Conservation (phyloP, 768 basidiomycete species). For the Suillus luteus region DNA sequence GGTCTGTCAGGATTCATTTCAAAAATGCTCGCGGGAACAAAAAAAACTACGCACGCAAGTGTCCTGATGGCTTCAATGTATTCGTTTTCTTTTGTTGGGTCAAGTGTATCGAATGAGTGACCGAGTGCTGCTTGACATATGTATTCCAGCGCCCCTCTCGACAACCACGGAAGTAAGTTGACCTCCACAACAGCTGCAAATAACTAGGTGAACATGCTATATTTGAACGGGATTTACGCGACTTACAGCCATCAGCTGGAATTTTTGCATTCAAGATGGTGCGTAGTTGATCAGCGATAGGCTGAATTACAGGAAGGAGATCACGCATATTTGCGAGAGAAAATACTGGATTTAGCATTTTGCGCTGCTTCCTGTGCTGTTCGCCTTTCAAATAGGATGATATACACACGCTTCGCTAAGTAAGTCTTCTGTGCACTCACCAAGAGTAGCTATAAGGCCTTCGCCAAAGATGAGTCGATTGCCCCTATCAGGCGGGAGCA, state of each 20-base stretch:
- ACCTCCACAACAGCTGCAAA: slow-evolving; percentile 31
- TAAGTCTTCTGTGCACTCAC: slow-evolving; percentile 19
- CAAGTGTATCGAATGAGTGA: slow-evolving; percentile 34
- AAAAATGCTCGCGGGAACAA: neutral
- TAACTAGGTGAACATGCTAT: neutral
- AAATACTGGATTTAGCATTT: slow-evolving; percentile 37
- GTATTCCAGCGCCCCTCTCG: slow-evolving; percentile 38
- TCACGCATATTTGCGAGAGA: slow-evolving; percentile 33
- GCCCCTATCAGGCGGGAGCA: slow-evolving; percentile 16
- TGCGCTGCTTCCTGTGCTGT: slow-evolving; percentile 34
- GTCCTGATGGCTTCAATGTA: slow-evolving; percentile 33
- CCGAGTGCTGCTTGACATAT: slow-evolving; percentile 37
- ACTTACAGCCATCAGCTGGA: slow-evolving; percentile 26
- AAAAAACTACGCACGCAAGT: slow-evolving; percentile 29
- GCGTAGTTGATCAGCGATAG: slow-evolving; percentile 33
- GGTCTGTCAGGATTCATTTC: slow-evolving; percentile 22
- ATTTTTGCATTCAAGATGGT: slow-evolving; percentile 24
- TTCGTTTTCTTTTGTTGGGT: slow-evolving; percentile 25
- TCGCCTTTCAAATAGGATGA: slow-evolving; percentile 22
- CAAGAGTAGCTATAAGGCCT: slow-evolving; percentile 40
- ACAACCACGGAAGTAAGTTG: slow-evolving; percentile 36
- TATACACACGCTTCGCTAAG: slow-evolving; percentile 10
- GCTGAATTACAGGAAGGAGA: slow-evolving; percentile 33
- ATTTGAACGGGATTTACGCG: neutral
- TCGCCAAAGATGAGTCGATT: slow-evolving; percentile 39